Evolutionary conservation across 768 basidiomycete genomes (phyloP).

Genomic region (Tylopilus plumbeoviolaceoides): DNA sequence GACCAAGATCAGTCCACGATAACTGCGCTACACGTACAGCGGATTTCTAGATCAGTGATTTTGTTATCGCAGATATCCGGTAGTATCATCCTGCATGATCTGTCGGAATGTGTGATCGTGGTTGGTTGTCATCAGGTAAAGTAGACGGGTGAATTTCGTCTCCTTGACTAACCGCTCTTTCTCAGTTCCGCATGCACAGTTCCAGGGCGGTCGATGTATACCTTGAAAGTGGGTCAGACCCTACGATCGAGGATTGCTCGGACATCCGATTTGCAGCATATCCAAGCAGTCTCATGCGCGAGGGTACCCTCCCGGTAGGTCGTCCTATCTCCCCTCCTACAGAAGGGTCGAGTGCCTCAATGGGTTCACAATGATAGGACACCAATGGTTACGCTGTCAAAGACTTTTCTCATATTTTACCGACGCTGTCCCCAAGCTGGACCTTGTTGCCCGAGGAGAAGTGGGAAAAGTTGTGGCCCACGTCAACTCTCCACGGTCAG

Average conservation of each 20-base stretch:
- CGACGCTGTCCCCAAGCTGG: constrained; percentile 81
- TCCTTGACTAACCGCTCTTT: not conserved
- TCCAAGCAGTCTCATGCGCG: constrained; percentile 34
- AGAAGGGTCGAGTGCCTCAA: not conserved
- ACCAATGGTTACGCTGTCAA: constrained; percentile 52
- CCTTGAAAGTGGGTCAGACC: constrained; percentile 63
- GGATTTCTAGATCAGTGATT: constrained; percentile 56
- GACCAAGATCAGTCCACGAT: constrained; percentile 7
- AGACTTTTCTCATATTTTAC: constrained; percentile 82
- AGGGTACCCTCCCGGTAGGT: constrained; percentile 13
- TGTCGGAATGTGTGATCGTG: constrained; percentile 59
- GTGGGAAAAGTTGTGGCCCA: constrained; percentile 22
- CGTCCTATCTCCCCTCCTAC: not conserved
- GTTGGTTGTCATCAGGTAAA: constrained; percentile 79
- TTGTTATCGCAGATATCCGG: constrained; percentile 63
- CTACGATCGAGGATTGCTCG: constrained; percentile 75
- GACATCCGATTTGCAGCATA: constrained; percentile 62
- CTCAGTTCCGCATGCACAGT: constrained; percentile 84
- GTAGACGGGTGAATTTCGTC: not conserved
- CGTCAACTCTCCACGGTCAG: constrained; percentile 13
- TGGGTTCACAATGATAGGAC: constrained; percentile 14
- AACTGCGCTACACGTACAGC: constrained; percentile 37
- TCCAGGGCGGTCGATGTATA: constrained; percentile 63
- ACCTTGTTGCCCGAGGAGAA: constrained; percentile 13
- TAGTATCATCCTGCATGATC: constrained; percentile 67